Conservation (phyloP, 1,284 basidiomycete genomes). For the Spongiforma sp. region DNA sequence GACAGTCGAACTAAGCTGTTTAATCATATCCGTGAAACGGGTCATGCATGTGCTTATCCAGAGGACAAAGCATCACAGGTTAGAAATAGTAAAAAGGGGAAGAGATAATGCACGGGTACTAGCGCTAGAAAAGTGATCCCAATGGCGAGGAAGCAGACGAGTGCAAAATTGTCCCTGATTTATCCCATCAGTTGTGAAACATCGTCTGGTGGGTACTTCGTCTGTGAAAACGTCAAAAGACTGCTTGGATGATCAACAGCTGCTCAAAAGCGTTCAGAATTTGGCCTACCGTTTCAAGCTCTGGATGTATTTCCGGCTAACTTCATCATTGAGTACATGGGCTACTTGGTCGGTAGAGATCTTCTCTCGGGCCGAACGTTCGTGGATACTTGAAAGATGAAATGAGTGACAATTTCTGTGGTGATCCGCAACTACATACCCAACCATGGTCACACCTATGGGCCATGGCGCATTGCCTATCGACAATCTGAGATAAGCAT, state of each 20-base stretch:
- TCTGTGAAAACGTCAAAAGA: slow-evolving; percentile 93
- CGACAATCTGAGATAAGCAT: slow-evolving; percentile 94
- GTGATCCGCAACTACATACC: slow-evolving; percentile 55
- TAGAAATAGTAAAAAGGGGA: slow-evolving; percentile 49
- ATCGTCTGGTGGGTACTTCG: slow-evolving; percentile 91
- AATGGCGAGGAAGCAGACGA: slow-evolving; percentile 2
- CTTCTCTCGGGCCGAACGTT: slow-evolving; percentile 96
- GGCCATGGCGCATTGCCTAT: slow-evolving; percentile 99
- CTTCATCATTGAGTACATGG: slow-evolving; percentile 98
- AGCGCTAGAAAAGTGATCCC: slow-evolving; percentile 17
- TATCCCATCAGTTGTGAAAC: slow-evolving; percentile 92
- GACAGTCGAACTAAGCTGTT: slow-evolving; percentile 83
- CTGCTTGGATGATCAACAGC: slow-evolving; percentile 45
- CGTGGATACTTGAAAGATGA: slow-evolving; percentile 81
- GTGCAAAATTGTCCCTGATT: slow-evolving; percentile 17
- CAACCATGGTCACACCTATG: slow-evolving; percentile 99
- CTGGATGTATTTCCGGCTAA: slow-evolving; percentile 98
- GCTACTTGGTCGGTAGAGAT: slow-evolving; percentile 97
- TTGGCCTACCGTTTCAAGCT: slow-evolving; percentile 85
- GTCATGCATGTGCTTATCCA: slow-evolving; percentile 68
- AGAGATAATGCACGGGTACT: slow-evolving; percentile 32
- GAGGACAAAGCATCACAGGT: slow-evolving; percentile 30
- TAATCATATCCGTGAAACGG: slow-evolving; percentile 71
- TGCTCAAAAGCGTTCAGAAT: slow-evolving; percentile 6
- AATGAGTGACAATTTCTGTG: slow-evolving; percentile 4